Evolutionary conservation across 225 moss, liverwort and hornwort genomes (phyloP).

Genomic region (Marchantia polymorpha): DNA sequence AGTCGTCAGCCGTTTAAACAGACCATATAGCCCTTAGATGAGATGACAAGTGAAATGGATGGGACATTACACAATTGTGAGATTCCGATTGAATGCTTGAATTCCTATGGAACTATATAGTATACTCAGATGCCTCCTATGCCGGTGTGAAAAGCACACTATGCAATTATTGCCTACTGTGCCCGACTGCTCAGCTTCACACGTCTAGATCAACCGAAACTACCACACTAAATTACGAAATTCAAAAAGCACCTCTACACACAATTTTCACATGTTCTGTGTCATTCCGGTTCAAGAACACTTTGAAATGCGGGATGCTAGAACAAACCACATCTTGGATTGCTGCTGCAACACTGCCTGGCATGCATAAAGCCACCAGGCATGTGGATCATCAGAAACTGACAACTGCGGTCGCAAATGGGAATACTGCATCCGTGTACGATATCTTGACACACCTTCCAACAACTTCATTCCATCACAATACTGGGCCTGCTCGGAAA

Average conservation of each 20-base stretch:
- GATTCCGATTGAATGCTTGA: not conserved
- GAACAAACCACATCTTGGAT: conserved; percentile 79
- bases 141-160: too few relatives aligned
- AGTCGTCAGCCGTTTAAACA: not conserved
- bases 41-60: not conserved
- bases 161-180: too few relatives aligned
- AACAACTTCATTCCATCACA: conserved; percentile 99
- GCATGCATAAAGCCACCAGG: conserved; percentile 97
- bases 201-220: too few relatives aligned
- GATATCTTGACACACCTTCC: conserved; percentile 81
- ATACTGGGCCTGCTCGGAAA: conserved; percentile 69
- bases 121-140: too few relatives aligned
- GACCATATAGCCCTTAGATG: too few relatives aligned
- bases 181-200: too few relatives aligned
- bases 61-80: not conserved
- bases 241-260: too few relatives aligned
- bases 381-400: conserved; percentile 57
- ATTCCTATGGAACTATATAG: not conserved
- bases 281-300: too few relatives aligned
- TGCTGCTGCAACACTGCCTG: conserved; percentile 95
- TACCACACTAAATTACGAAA: too few relatives aligned
- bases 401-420: conserved; percentile 81
- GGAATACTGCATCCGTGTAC: conserved; percentile 80
- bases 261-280: too few relatives aligned
- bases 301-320: not conserved